Conservation (phyloP, 768 basidiomycete genomes). For the Pluteus cervinus region DNA sequence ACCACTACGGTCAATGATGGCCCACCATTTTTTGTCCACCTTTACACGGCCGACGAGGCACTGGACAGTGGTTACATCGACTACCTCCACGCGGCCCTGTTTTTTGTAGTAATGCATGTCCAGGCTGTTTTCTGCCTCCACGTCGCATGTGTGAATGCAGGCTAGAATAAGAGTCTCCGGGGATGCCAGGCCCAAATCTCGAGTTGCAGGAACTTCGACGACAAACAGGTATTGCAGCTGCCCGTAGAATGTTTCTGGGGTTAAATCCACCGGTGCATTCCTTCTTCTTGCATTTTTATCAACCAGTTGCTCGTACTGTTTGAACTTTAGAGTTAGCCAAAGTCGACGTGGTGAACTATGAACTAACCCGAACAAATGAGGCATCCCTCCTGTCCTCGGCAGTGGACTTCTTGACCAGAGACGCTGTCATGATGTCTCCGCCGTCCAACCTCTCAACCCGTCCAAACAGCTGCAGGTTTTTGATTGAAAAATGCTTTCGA, state of each 20-base stretch:
- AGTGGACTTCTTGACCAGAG: conserved; percentile 7
- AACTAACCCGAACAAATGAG: conserved; percentile 27
- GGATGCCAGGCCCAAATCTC: too few relatives aligned
- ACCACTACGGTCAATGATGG: conserved; percentile 21
- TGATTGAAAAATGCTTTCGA: conserved; percentile 6
- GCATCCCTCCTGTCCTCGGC: conserved; percentile 25
- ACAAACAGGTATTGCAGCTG: conserved; percentile 22
- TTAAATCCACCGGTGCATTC: conserved; percentile 4
- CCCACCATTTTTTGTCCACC: conserved; percentile 15
- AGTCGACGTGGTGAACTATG: not conserved
- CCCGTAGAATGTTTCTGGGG: conserved; percentile 22
- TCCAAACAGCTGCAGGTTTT: conserved; percentile 15
- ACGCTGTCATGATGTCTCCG: conserved; percentile 23
- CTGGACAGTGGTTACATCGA: conserved; percentile 19
- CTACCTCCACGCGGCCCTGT: conserved; percentile 11
- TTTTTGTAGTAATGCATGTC: conserved; percentile 7
- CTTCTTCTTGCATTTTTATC: conserved; percentile 17
- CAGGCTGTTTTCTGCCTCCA: conserved; percentile 10
- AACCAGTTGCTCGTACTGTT: conserved; percentile 31
- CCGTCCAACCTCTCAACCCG: conserved; percentile 17
- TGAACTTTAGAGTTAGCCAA: not conserved
- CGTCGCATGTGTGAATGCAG: conserved; percentile 7
- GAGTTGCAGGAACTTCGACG: conserved; percentile 11
- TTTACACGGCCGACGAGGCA: conserved; percentile 15
- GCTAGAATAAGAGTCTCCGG: conserved; percentile 7